These are phyloP conservation scores for Medicago lupulina DNA, from an alignment of 306 rosid genomes.

Conservation along the genomic window DNA sequence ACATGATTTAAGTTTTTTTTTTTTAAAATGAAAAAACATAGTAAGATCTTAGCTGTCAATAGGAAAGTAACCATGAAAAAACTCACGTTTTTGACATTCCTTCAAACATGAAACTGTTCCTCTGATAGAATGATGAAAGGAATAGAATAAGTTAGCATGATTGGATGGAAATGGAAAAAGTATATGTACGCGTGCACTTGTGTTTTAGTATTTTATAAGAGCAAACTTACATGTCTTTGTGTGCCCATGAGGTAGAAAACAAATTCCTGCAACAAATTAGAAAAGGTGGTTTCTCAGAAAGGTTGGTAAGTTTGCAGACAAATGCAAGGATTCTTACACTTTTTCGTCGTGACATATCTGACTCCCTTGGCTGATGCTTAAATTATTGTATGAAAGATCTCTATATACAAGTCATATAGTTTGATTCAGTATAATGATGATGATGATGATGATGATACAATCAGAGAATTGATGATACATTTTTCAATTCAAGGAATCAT, in stretches of 20 bases:
- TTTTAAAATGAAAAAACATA: not conserved
- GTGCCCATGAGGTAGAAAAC: constrained; percentile 42
- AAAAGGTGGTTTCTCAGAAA: constrained; percentile 18
- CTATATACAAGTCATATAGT: no score
- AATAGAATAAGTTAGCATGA: constrained; percentile 36
- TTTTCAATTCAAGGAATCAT: not conserved
- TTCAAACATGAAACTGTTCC: constrained; percentile 55
- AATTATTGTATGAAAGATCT: no score
- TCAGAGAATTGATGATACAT: no score
- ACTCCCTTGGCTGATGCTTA: no score
- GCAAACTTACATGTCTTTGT: constrained; percentile 45
- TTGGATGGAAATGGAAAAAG: no score
- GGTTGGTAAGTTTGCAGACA: not conserved
- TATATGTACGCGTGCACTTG: not conserved
- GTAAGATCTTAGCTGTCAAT: not conserved
- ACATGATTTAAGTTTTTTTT: no score
- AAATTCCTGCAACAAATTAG: constrained; percentile 42
- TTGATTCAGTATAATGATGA: no score
- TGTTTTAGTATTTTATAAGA: not conserved
- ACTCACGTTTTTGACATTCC: constrained; percentile 55
- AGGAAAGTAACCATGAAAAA: constrained; percentile 1
- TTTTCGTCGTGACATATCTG: no score
- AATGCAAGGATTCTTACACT: no score
- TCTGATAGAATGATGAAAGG: constrained; percentile 36
- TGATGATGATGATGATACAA: no score